These are phyloP conservation scores for Crithidia brevicula DNA, from an alignment of 208 protist species.

Conservation along the genomic window DNA sequence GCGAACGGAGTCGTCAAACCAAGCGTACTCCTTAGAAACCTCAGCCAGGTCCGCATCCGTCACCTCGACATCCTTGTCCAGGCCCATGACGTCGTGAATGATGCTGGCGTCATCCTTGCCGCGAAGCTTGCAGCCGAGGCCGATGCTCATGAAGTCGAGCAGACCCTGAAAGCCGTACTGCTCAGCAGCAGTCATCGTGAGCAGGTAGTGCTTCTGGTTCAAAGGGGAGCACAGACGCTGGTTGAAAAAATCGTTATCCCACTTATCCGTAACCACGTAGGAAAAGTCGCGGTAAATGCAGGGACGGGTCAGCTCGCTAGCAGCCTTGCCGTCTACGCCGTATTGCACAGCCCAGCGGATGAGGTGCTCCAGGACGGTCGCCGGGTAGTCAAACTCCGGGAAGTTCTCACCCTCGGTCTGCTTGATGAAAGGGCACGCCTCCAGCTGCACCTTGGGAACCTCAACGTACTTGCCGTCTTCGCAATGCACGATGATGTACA, in stretches of 20 bases:
- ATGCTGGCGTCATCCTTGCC: slow-evolving; percentile 54
- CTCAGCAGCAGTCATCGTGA: slow-evolving; percentile 78
- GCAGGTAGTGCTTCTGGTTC: slow-evolving; percentile 58
- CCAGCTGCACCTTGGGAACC: slow-evolving; percentile 39
- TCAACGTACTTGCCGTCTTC: slow-evolving; percentile 63
- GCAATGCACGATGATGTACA: slow-evolving; percentile 52
- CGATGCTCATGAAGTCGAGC: slow-evolving; percentile 72
- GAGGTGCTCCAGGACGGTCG: slow-evolving; percentile 62
- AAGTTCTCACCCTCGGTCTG: slow-evolving; percentile 31
- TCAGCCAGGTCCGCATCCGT: slow-evolving; percentile 48
- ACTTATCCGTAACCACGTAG: slow-evolving; percentile 62
- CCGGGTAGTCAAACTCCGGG: slow-evolving; percentile 61
- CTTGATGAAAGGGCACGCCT: slow-evolving; percentile 58
- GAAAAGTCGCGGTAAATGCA: slow-evolving; percentile 78
- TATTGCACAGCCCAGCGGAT: slow-evolving; percentile 65
- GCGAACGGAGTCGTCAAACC: slow-evolving; percentile 62
- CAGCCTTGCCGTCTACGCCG: slow-evolving; percentile 51
- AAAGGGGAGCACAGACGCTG: slow-evolving; percentile 41
- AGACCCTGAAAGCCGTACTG: slow-evolving; percentile 72
- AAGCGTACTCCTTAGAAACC: slow-evolving; percentile 54
- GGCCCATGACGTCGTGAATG: slow-evolving; percentile 65
- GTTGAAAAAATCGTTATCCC: slow-evolving; percentile 73
- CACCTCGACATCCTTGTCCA: slow-evolving; percentile 43
- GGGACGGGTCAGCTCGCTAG: slow-evolving; percentile 54
- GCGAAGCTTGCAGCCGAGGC: slow-evolving; percentile 78